Base-by-base conservation (phyloP, 139 green algal genomes). In the Volvox africanus region DNA sequence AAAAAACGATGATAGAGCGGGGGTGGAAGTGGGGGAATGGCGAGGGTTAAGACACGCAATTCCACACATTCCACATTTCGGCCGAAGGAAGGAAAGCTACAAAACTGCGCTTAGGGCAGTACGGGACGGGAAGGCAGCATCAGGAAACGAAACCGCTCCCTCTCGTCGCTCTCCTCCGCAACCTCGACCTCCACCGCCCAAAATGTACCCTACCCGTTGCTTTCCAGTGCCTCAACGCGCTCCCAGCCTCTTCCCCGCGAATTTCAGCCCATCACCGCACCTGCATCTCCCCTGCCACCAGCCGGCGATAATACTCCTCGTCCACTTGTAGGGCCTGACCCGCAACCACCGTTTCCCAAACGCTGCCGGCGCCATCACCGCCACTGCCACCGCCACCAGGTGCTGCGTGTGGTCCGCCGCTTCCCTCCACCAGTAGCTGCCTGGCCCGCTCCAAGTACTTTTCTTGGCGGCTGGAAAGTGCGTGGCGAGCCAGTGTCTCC, bases 391-490 rank as follows among this genome's bases (percentile, higher is more conserved):
- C 30, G 76, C 33, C 61, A 37, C 14, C 50, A 55, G 77, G 37
- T 50, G 55, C 28, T 36, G 21, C 20, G 50, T 62, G 62, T 62
- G 28, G n/a, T 2, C 19, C 16, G 0, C 89, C 1, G 76, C 68
- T 17, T 33, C 44, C 12, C 55, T 75, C 77, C 78, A 93, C 33
- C 77, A 93, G 89, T 36, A 93, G 78, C 32, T 55, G 33, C 18
- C 91, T 65, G 12, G 91, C 91, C 13, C 32, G 67, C 80, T 91
- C 67, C 55, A 93, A 86, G 80, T 91, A 93, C 44, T 80, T 67
- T 50, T 93, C 80, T 86, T 93, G 91, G 35, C 86, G 78, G 37
- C n/a, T 82, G 65, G 77, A 88, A 68, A 93, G 78, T n/a, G 84
- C 71, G 55, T 89, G 86, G 0, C 79, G 79, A 1, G 91, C 84